Base-by-base conservation (phyloP, 225 moss, liverwort and hornwort genomes). In the Lunularia cruciata region DNA sequence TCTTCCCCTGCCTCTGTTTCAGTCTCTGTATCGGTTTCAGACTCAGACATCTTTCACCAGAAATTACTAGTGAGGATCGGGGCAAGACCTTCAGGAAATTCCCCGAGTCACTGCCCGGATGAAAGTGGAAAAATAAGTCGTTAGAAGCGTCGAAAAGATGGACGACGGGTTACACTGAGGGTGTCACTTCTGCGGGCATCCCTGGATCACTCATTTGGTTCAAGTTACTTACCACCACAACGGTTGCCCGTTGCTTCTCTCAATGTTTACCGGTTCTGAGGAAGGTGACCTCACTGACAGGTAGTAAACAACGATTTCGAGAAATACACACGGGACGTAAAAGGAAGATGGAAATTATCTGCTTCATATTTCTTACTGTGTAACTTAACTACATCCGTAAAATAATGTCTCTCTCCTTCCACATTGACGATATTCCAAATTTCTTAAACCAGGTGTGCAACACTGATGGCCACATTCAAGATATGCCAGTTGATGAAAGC, bases 1-100 rank as follows among this genome's bases (percentile, higher is more conserved):
- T 72, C 77, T 15, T 71, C 77, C 36, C 64, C 74, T 49, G 32
- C 77, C 48, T 75, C 74, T 6, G 72, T 73, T 11, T n/a, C 53
- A 16, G 35, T 62, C 0, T 78, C 72, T 18, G 60, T 60, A 16
- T 77, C 67, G 25, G 67, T 54, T 52, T 73, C 72, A 1, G 67
- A 53, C 20, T 45, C 48, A 1, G 78, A 78, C 78, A 78, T 78
- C 27, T 57, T 30, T 16, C 2, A 26, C 31, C 13, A 10, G 61
- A 13, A 2, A 38, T 2, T 61, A 5, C 25, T 25, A 61, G 39
- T 40, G 4, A 26, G 11, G 38, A 35, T 37, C 19, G 39, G 22
- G 12, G 16, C 43, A 2, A 43, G 3, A 43, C 43, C n/a, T n/a
- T 43, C 43, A 10, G 9, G 3, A 38, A 60, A 6, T 3, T 15